Base-by-base conservation (phyloP, 371 early-diverging fungal species). In the Syncephalastrum contaminatum region DNA sequence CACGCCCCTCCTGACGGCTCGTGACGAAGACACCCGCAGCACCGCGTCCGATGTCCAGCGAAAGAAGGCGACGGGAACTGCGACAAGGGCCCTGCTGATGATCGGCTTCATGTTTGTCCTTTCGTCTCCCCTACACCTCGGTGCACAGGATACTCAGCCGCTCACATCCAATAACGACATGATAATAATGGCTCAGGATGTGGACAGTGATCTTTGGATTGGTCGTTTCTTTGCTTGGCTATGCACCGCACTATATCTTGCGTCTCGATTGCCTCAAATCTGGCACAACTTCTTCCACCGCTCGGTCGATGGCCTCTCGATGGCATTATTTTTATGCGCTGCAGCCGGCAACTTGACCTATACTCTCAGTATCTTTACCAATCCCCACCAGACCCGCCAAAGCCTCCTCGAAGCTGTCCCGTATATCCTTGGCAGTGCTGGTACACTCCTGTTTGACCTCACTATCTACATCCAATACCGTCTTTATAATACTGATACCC, bases 321-420 rank as follows among this genome's bases (percentile, higher is more conserved):
- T 89, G 58, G 61, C 80, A 16, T 73, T 91, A 73, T 90, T 91
- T 69, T 62, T 80, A 27, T 88, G 80, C 67, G 90, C 91, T 0
- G 85, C 85, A 3, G 70, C 80, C 66, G 91, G 88, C 1, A 91
- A 91, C 48, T 52, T 86, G 22, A 81, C 85, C 4, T 91, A 91
- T 62, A 79, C 87, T 1, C 60, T 82, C 16, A 80, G 82, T 42
- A 82, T 91, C 49, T 69, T 87, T 47, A 75, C 73, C 44, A 75
- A 80, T 46, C 80, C 82, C 5, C 80, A 82, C 22, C 72, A 75
- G 1, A 66, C 77, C 2, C 69, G 64, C 8, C 66, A 75, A 18
- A 55, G 67, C 20, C 62, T 84, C 42, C 47, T 63, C 4, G 81
- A 81, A 50, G 71, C 83, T 1, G 67, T 88, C 7, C 90, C 90